A percentile compares a stretch with the other conserved stretches of the same genome.
These are phyloP conservation scores for Colletotrichum australisinense DNA, from an alignment of 2,329 filamentous ascomycete genomes.

Conservation along the genomic window DNA sequence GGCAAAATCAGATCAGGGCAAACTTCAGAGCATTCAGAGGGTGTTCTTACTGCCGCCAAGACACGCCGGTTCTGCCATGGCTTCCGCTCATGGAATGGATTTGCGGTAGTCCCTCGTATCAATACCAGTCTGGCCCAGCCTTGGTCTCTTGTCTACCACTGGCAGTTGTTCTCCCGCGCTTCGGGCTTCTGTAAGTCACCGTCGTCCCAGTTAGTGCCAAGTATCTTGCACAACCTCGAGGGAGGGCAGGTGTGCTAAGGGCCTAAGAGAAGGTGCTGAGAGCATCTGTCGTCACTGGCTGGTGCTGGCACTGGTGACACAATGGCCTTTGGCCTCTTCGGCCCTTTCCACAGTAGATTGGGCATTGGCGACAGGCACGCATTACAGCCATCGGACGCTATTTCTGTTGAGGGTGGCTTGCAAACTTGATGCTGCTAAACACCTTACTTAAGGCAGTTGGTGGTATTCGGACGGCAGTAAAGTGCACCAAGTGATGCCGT, in stretches of 20 bases:
- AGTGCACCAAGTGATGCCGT: not conserved
- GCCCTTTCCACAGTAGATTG: not conserved
- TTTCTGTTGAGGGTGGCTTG: constrained; percentile 30
- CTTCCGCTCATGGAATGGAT: constrained; percentile 32
- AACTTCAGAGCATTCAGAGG: not conserved
- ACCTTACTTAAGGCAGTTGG: not conserved
- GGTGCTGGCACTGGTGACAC: not conserved
- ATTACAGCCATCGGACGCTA: not conserved
- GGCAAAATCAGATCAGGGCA: not conserved
- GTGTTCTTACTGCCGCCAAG: constrained; percentile 7
- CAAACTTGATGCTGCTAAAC: not conserved
- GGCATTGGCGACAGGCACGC: not conserved
- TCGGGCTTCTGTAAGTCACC: constrained; percentile 13
- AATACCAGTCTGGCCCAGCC: not conserved
- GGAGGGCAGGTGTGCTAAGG: not conserved
- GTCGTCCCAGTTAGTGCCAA: not conserved
- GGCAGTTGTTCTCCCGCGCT: constrained; percentile 8
- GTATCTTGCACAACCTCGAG: not conserved
- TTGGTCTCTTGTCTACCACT: not conserved
- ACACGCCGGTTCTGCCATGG: constrained; percentile 20
- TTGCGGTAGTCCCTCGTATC: constrained; percentile 29
- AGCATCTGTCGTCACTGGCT: constrained; percentile 10
- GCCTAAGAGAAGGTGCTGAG: not conserved
- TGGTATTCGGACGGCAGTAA: not conserved
- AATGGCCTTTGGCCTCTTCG: not conserved